phyloP scores from a whole-genome alignment of 192 early-diverging fungal genomes.

The Coemansia biformis region DNA sequence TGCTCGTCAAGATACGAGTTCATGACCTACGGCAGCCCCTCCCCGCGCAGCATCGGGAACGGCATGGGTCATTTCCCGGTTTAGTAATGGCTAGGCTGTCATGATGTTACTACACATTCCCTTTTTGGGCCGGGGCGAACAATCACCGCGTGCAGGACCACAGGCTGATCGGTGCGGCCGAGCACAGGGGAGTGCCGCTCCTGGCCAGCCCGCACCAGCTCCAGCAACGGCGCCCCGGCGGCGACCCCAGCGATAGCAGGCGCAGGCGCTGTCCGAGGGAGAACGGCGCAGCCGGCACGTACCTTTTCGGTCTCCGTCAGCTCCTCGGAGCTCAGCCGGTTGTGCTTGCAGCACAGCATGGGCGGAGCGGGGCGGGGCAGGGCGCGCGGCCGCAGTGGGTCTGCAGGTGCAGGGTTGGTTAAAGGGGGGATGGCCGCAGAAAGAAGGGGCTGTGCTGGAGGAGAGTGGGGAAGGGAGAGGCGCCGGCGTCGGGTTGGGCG shows the following conservation, averaged over 20 bases:
- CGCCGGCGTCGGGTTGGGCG: no score
- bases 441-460: neutral
- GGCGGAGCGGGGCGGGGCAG: no score
- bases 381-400: no score
- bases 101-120: neutral
- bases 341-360: slow-evolving; percentile 43
- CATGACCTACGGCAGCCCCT: slow-evolving; percentile 32
- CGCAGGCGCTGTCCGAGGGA: no score
- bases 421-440: no score
- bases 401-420: no score
- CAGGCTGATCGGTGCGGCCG: neutral
- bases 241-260: no score
- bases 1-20: slow-evolving; percentile 30
- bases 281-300: no score
- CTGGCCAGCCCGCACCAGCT: no score
- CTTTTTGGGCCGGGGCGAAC: slow-evolving; percentile 6
- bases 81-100: no score
- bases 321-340: slow-evolving; percentile 52
- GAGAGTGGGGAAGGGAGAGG: neutral
- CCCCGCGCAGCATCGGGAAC: neutral
- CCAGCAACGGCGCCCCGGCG: no score
- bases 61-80: neutral
- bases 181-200: no score
- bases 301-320: slow-evolving; percentile 57
- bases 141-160: neutral